These are phyloP conservation scores for Kwoniella shivajii DNA, from an alignment of 1,284 basidiomycete species.

Conservation along the genomic window DNA sequence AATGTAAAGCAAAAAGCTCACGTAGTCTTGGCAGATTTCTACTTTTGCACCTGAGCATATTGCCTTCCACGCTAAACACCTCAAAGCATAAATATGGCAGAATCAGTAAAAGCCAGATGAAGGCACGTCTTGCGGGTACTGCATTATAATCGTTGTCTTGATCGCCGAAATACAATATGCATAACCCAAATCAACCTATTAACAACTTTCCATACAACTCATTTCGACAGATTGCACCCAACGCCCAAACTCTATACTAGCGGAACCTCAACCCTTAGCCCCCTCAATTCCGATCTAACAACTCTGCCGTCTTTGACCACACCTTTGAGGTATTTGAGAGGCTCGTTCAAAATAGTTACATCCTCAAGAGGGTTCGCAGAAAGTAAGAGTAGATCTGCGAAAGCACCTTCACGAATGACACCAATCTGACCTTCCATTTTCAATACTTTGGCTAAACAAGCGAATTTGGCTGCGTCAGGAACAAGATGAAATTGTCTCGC, in stretches of 20 bases:
- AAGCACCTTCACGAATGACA: constrained; percentile 51
- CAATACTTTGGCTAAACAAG: constrained; percentile 49
- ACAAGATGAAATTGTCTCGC: not conserved
- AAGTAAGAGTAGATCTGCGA: constrained; percentile 57
- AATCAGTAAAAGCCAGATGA: not conserved
- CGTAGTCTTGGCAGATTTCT: constrained; percentile 62
- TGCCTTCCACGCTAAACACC: constrained; percentile 56
- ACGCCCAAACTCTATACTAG: constrained; percentile 10
- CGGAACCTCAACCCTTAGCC: constrained; percentile 34
- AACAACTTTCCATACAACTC: not conserved
- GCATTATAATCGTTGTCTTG: too few relatives aligned
- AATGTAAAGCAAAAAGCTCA: too few relatives aligned
- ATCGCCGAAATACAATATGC: not conserved
- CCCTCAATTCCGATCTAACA: constrained; percentile 25
- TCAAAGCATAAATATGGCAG: constrained; percentile 46
- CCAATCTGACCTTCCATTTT: constrained; percentile 53
- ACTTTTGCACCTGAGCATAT: constrained; percentile 65
- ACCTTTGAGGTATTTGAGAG: constrained; percentile 37
- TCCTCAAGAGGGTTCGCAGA: constrained; percentile 58
- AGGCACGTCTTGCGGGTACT: too few relatives aligned
- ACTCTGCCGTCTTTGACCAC: constrained; percentile 39
- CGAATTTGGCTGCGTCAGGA: not conserved
- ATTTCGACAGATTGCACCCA: not conserved
- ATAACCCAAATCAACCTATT: not conserved
- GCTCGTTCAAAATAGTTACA: constrained; percentile 56